phyloP scores from a whole-genome alignment of 2,329 filamentous ascomycete genomes.

The Myriosclerotinia duriaeana region DNA sequence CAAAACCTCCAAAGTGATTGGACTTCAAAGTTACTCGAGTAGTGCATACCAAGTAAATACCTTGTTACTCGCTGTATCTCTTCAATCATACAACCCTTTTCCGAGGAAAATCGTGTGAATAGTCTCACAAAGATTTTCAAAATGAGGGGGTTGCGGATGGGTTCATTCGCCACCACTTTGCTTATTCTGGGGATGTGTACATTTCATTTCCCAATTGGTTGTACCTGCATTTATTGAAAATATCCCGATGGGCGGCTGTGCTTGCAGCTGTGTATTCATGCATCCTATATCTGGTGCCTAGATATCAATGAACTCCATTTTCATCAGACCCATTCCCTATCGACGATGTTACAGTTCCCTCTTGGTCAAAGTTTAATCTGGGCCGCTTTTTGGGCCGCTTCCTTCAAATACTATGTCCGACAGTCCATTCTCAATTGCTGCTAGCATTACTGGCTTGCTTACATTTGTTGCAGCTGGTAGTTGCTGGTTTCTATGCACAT shows the following conservation, averaged over 20 bases:
- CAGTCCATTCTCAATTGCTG: constrained; percentile 26
- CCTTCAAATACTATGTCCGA: constrained; percentile 10
- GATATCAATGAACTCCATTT: constrained; percentile 11
- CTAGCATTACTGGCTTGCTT: constrained; percentile 30
- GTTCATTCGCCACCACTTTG: background rate
- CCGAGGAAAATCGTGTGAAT: background rate
- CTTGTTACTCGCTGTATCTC: background rate
- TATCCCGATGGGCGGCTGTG: constrained; percentile 15
- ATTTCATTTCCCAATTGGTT: constrained; percentile 6
- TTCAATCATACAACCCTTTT: background rate
- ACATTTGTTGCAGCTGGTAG: constrained; percentile 30
- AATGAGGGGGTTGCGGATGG: constrained; percentile 1
- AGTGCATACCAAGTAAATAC: background rate
- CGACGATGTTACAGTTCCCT: background rate
- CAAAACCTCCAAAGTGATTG: background rate
- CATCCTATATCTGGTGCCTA: constrained; percentile 15
- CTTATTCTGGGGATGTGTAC: background rate
- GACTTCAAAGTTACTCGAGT: background rate
- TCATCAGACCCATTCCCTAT: constrained; percentile 9
- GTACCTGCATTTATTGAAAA: constrained; percentile 24
- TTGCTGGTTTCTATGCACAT: constrained; percentile 31
- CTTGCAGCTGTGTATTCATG: constrained; percentile 11
- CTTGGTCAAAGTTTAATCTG: background rate
- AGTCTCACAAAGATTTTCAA: constrained; percentile 12
- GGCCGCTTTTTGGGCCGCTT: background rate